These are phyloP conservation scores for Sabuloglossum arenarium DNA, from an alignment of 495 filamentous ascomycete species.

Conservation along the genomic window DNA sequence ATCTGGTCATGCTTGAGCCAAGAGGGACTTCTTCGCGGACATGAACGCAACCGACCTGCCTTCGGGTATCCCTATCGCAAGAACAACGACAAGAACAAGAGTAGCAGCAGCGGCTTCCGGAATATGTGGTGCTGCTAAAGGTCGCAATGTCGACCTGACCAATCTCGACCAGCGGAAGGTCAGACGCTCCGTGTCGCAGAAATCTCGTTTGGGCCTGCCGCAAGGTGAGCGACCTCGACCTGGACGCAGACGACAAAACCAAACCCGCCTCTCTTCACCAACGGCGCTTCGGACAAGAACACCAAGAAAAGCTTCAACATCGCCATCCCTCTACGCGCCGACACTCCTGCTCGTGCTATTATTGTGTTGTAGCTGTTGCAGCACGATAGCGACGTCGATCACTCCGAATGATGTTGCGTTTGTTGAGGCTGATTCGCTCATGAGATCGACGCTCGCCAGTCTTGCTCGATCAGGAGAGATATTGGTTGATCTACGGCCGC, in stretches of 20 bases:
- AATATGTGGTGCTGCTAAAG: not conserved
- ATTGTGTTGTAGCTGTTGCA: not conserved
- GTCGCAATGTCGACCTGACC: no score
- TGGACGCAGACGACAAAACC: not conserved
- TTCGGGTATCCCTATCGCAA: not conserved
- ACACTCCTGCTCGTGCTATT: not conserved
- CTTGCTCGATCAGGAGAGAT: constrained; percentile 2
- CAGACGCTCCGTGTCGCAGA: not conserved
- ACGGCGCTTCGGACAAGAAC: not conserved
- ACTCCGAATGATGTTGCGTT: not conserved
- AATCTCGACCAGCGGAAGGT: not conserved
- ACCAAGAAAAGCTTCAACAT: not conserved
- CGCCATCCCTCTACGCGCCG: not conserved
- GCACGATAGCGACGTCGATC: not conserved
- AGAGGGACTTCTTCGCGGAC: not conserved
- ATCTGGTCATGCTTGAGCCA: constrained; percentile 1
- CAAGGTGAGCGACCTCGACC: not conserved
- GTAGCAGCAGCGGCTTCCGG: not conserved
- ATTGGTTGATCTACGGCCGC: not conserved
- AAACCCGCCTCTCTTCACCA: not conserved
- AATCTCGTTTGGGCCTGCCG: not conserved
- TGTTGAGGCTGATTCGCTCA: not conserved
- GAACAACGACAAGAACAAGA: no score
- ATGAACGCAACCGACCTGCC: not conserved
- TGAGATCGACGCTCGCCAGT: not conserved